Percentiles rank a stretch among this genome's conserved stretches.
These are phyloP conservation scores for Onygenales sp. DNA, from an alignment of 2,329 filamentous ascomycete species.

Conservation along the genomic window DNA sequence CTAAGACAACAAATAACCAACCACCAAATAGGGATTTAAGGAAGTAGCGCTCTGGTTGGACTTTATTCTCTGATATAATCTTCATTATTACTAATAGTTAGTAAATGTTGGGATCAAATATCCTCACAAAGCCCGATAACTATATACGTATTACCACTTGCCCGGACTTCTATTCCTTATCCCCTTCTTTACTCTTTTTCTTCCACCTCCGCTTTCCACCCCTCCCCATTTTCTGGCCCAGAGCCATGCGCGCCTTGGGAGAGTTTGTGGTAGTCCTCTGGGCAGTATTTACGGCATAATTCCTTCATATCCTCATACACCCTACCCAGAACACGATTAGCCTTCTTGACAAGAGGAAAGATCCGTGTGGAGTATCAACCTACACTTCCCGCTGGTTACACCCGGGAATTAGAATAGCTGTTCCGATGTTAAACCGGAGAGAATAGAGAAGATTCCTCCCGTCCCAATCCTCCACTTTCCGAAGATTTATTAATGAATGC, in stretches of 20 bases:
- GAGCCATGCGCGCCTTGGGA: not conserved
- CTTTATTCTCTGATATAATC: too few species aligned
- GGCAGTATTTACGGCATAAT: not conserved
- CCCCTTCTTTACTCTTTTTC: too few species aligned
- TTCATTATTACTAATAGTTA: too few species aligned
- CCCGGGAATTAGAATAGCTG: slow-evolving; percentile 5
- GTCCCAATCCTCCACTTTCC: slow-evolving; percentile 18
- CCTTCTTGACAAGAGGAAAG: not conserved
- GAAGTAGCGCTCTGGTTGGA: too few species aligned
- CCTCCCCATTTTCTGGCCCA: not conserved
- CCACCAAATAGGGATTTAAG: too few species aligned
- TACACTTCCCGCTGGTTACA: slow-evolving; percentile 6
- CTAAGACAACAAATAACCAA: too few species aligned
- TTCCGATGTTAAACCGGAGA: slow-evolving; percentile 6
- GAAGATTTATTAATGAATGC: not conserved
- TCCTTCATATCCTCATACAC: slow-evolving; percentile 1
- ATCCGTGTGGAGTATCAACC: not conserved
- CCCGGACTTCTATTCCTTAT: too few species aligned
- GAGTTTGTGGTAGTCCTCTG: not conserved
- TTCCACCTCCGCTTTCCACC: not conserved
- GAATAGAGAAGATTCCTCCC: slow-evolving; percentile 18
- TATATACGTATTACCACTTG: too few species aligned
- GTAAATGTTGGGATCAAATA: too few species aligned
- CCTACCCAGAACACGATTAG: not conserved
- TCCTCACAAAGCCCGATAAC: too few species aligned